phyloP scores from a whole-genome alignment of 306 rosid genomes.

The Lotus japonicus region DNA sequence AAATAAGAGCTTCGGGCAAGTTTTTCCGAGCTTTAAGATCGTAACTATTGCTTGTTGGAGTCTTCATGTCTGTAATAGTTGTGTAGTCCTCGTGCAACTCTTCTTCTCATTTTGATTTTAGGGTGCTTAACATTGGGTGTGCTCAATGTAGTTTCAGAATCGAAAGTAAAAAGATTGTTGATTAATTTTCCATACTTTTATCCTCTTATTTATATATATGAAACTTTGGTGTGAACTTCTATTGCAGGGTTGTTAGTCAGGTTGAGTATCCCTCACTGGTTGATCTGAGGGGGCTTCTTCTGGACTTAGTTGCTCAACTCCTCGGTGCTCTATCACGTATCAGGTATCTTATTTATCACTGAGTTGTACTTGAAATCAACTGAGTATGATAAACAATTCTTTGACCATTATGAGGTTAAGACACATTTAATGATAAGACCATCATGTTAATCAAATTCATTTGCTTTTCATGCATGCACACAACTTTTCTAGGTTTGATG shows the following conservation, averaged over 20 bases:
- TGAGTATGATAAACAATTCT: background rate
- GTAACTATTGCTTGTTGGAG: background rate
- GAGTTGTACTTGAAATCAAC: background rate
- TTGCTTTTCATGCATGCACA: background rate
- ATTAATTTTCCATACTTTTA: background rate
- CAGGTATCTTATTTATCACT: slow-evolving; percentile 52
- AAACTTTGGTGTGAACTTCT: slow-evolving; percentile 22
- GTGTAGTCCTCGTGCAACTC: background rate
- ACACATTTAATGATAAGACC: background rate
- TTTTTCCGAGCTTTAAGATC: no score
- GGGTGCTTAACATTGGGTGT: background rate
- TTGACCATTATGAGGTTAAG: background rate
- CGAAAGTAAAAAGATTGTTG: background rate
- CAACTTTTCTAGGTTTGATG: slow-evolving; percentile 1
- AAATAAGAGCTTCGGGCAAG: no score
- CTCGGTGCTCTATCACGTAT: slow-evolving; percentile 96
- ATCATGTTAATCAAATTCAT: slow-evolving; percentile 7
- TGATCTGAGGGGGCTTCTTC: slow-evolving; percentile 95
- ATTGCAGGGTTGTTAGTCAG: slow-evolving; percentile 97
- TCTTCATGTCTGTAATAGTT: background rate
- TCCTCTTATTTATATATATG: slow-evolving; percentile 2
- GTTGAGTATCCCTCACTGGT: slow-evolving; percentile 97
- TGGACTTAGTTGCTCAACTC: slow-evolving; percentile 98
- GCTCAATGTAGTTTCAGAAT: slow-evolving; percentile 11
- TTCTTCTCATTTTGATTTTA: slow-evolving; percentile 7